Base-by-base conservation (phyloP, 2,329 filamentous ascomycete species). In the Claviceps arundinis region DNA sequence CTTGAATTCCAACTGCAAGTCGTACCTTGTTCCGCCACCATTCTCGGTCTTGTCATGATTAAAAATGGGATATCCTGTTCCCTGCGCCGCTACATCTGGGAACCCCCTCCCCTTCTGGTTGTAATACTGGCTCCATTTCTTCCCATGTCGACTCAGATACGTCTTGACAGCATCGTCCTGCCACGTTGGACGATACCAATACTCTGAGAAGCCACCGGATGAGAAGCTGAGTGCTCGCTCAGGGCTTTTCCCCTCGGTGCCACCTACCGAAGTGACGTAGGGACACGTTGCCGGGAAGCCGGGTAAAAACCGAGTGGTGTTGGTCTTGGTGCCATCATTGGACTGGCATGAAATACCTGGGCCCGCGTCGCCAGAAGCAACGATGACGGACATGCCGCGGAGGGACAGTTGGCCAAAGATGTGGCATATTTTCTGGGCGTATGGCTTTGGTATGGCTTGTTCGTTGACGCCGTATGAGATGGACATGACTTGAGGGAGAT, bases 401-500 rank as follows among this genome's bases (percentile, higher is more conserved):
- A 78, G 73, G 22, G 81, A 81, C 5, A 88, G 74, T 55, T 84
- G 78, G 37, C 73, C 73, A 65, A 85, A 86, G 19, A 80, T 75
- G 52, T 77, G 72, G 59, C 76, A 74, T 13, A 70, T 63, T 11
- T 67, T 65, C 13, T 59, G 70, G 7, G 80, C 76, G 61, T 86
- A 86, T 3, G 71, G 67, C 22, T 67, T 65, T 0, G 82, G 81
- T 0, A 87, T 70, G 3, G 73, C 75, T 62, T 83, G 81, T 61
- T 88, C 84, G 47, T 82, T 73, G 57, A 85, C 82, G 26, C 81
- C 82, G 60, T 87, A 88, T 0, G 82, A 87, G n/a, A 81, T 84
- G 42, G 75, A 77, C 43, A 88, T 72, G 17, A 85, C 77, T 3
- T 77, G 73, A 0, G 85, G 84, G 0, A 87, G 69, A 17, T 77